Conservation (phyloP, 78 protist genomes). For the Anaeramoeba flamelloides region DNA sequence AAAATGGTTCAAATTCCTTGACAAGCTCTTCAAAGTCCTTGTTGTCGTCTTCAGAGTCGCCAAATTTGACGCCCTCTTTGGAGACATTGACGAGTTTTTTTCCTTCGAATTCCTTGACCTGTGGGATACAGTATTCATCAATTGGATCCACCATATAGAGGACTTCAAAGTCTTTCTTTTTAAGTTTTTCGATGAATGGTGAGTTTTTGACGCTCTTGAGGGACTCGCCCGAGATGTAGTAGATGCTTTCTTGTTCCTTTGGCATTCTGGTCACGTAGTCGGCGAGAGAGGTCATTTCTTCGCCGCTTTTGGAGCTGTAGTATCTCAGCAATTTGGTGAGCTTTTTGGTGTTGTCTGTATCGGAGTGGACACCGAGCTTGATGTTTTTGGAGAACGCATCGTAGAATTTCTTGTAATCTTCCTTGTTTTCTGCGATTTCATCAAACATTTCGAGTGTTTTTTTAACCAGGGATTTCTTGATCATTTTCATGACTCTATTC, state of each 20-base stretch:
- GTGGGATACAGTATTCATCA: slow-evolving; percentile 97
- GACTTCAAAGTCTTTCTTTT: slow-evolving; percentile 67
- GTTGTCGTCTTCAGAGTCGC: background rate
- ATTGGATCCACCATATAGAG: slow-evolving; percentile 96
- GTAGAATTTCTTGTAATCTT: slow-evolving; percentile 82
- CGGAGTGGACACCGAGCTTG: slow-evolving; percentile 98
- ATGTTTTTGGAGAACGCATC: slow-evolving; percentile 88
- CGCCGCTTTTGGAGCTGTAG: slow-evolving; percentile 82
- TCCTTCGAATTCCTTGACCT: slow-evolving; percentile 95
- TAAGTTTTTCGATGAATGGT: slow-evolving; percentile 81
- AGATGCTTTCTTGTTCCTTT: slow-evolving; percentile 92
- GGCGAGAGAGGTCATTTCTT: slow-evolving; percentile 76
- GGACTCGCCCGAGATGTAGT: slow-evolving; percentile 98
- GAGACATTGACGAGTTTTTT: too few relatives aligned
- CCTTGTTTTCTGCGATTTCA: slow-evolving; percentile 89
- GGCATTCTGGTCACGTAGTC: slow-evolving; percentile 96
- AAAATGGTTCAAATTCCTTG: background rate
- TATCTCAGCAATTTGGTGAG: slow-evolving; percentile 90
- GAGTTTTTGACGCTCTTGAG: too few relatives aligned
- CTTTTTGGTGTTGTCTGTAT: slow-evolving; percentile 78
- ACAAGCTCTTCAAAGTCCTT: background rate
- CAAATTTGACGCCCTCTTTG: too few relatives aligned
- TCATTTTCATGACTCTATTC: slow-evolving; percentile 89
- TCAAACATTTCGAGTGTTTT: slow-evolving; percentile 89
- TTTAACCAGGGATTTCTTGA: slow-evolving; percentile 93